These are phyloP conservation scores for Geopyxis carbonaria DNA, from an alignment of 495 filamentous ascomycete species.

Conservation along the genomic window DNA sequence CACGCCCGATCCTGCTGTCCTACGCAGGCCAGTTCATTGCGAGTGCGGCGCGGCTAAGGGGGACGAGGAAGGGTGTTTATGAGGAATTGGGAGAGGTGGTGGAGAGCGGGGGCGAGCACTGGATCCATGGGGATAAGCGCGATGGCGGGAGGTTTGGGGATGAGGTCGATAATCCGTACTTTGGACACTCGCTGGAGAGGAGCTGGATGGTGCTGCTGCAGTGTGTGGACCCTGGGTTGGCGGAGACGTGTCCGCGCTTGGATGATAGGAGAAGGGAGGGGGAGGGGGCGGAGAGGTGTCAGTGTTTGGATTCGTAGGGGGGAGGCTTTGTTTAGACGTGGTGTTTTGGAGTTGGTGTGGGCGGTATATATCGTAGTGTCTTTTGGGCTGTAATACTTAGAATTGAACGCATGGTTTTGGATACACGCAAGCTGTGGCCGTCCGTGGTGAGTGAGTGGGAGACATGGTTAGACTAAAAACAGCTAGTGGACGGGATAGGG, in stretches of 20 bases:
- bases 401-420: neutral
- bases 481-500: no score
- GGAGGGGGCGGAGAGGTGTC: neutral
- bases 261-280: neutral
- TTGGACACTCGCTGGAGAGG: slow-evolving; percentile 32
- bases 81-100: slow-evolving; percentile 22
- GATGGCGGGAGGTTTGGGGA: slow-evolving; percentile 22
- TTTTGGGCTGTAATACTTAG: neutral
- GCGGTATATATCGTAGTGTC: neutral
- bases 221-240: slow-evolving; percentile 26
- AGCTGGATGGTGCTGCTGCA: slow-evolving; percentile 30
- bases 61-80: slow-evolving; percentile 24
- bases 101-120: slow-evolving; percentile 21
- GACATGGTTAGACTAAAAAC: no score
- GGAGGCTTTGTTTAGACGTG: neutral
- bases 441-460: no score
- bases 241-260: slow-evolving; percentile 26
- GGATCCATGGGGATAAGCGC: slow-evolving; percentile 22
- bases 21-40: slow-evolving; percentile 34
- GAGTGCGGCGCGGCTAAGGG: slow-evolving; percentile 28
- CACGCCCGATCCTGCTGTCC: slow-evolving; percentile 25
- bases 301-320: no score
- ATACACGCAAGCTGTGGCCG: neutral
- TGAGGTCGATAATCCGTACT: slow-evolving; percentile 24
- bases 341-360: neutral